A percentile compares a stretch with the other conserved stretches of the same genome.
phyloP scores from a whole-genome alignment of 495 filamentous ascomycete species.

The Aspergillus hancockii region DNA sequence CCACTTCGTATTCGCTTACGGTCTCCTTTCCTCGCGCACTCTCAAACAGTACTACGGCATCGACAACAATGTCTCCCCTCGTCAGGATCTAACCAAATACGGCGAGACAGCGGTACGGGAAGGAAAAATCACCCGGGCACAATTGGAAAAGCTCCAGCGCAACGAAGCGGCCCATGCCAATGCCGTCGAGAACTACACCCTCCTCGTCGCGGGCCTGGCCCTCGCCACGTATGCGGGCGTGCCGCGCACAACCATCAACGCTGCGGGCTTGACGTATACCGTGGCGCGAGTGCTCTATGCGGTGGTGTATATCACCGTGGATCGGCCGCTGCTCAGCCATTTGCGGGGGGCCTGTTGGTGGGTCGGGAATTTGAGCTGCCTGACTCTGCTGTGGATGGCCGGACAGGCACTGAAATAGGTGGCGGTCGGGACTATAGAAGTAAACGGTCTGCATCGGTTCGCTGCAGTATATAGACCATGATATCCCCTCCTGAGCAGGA shows the following conservation, averaged over 20 bases:
- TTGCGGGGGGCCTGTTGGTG: slow-evolving; percentile 28
- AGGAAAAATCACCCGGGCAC: slow-evolving; percentile 47
- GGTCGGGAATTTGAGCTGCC: slow-evolving; percentile 33
- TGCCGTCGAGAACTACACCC: slow-evolving; percentile 41
- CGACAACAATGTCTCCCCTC: slow-evolving; percentile 50
- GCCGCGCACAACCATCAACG: slow-evolving; percentile 21
- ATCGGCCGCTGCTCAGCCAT: slow-evolving; percentile 18
- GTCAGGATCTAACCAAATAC: slow-evolving; percentile 46
- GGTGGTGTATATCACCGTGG: slow-evolving; percentile 26
- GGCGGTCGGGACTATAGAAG: too few relatives aligned
- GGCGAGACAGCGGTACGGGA: slow-evolving; percentile 45
- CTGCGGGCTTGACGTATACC: slow-evolving; percentile 28
- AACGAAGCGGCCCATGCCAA: slow-evolving; percentile 51
- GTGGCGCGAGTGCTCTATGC: slow-evolving; percentile 25
- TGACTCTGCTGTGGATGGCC: slow-evolving; percentile 26
- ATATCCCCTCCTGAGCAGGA: too few relatives aligned
- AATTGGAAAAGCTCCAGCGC: slow-evolving; percentile 46
- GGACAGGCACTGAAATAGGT: slow-evolving; percentile 1
- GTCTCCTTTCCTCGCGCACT: slow-evolving; percentile 45
- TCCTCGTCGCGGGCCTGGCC: slow-evolving; percentile 24
- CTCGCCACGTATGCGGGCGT: slow-evolving; percentile 29
- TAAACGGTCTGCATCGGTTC: neutral
- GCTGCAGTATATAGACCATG: too few relatives aligned
- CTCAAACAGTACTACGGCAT: slow-evolving; percentile 49
- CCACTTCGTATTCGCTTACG: slow-evolving; percentile 52